A percentile compares a stretch with the other conserved stretches of the same genome.
Evolutionary conservation across 208 protist genomes (phyloP).

Genomic region (Eutreptiella sp.): DNA sequence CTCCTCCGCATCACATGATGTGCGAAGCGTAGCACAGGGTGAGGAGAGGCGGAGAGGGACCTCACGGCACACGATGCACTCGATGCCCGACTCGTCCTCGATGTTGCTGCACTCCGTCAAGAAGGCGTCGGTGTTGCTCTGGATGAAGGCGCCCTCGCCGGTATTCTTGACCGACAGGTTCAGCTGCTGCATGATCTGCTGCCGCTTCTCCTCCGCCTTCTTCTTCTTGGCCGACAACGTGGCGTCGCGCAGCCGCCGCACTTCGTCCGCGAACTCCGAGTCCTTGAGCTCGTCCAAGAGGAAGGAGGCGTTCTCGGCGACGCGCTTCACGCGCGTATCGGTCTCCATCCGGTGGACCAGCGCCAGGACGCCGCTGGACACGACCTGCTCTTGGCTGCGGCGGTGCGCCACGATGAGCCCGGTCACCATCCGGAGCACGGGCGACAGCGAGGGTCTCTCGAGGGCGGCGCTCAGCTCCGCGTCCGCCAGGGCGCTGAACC

Average conservation of each 20-base stretch:
- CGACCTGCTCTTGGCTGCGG: neutral
- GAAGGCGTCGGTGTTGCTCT: neutral
- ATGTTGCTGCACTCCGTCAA: slow-evolving; percentile 30
- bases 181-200: slow-evolving; percentile 35
- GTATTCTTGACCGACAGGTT: slow-evolving; percentile 27
- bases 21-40: too few relatives aligned
- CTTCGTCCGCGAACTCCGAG: slow-evolving; percentile 9
- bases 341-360: slow-evolving; percentile 42
- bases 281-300: slow-evolving; percentile 25
- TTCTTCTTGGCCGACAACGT: slow-evolving; percentile 37
- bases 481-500: too few relatives aligned
- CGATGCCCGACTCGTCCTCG: slow-evolving; percentile 43
- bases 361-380: slow-evolving; percentile 20
- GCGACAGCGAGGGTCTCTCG: too few relatives aligned
- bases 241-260: slow-evolving; percentile 34
- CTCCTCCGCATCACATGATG: too few relatives aligned
- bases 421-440: too few relatives aligned
- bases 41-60: too few relatives aligned
- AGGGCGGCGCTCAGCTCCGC: too few relatives aligned
- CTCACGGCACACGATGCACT: slow-evolving; percentile 59
- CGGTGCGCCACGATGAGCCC: too few relatives aligned
- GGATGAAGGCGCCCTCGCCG: neutral
- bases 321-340: slow-evolving; percentile 48
- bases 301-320: slow-evolving; percentile 7
- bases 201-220: slow-evolving; percentile 43